Percentiles rank a stretch among this genome's conserved stretches.
Evolutionary conservation across 768 basidiomycete genomes (phyloP).

Genomic region (Pulveroboletus ravenelii): DNA sequence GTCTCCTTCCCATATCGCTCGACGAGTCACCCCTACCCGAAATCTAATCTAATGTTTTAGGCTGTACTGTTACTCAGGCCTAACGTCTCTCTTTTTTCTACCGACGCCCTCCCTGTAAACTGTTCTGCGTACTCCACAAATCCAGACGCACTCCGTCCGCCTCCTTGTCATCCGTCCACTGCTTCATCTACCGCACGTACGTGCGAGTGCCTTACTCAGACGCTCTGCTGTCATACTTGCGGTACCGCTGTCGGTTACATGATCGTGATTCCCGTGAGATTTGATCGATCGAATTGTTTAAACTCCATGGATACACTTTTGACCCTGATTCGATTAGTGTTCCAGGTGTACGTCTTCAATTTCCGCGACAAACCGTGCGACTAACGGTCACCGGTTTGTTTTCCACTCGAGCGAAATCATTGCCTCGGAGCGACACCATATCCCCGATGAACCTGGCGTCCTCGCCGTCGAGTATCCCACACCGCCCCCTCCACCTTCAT

Average conservation of each 20-base stretch:
- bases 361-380: constrained; percentile 59
- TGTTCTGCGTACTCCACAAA: constrained; percentile 62
- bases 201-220: constrained; percentile 83
- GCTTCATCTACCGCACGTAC: constrained; percentile 44
- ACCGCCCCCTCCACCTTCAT: constrained; percentile 29
- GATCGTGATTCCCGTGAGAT: constrained; percentile 61
- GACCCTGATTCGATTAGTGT: constrained; percentile 41
- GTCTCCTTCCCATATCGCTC: constrained; percentile 9
- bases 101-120: constrained; percentile 73
- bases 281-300: constrained; percentile 1
- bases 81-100: constrained; percentile 76
- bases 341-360: constrained; percentile 69
- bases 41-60: constrained; percentile 34
- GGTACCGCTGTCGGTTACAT: constrained; percentile 73
- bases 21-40: neutral
- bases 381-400: constrained; percentile 84
- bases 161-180: constrained; percentile 35
- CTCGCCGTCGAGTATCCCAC: constrained; percentile 38
- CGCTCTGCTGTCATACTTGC: constrained; percentile 75
- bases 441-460: constrained; percentile 61
- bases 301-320: constrained; percentile 3
- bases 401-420: constrained; percentile 72
- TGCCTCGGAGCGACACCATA: constrained; percentile 59
- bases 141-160: constrained; percentile 39
- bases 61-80: constrained; percentile 81